phyloP scores from a whole-genome alignment of 176 grass and related monocot genomes.

The Avena insularis region DNA sequence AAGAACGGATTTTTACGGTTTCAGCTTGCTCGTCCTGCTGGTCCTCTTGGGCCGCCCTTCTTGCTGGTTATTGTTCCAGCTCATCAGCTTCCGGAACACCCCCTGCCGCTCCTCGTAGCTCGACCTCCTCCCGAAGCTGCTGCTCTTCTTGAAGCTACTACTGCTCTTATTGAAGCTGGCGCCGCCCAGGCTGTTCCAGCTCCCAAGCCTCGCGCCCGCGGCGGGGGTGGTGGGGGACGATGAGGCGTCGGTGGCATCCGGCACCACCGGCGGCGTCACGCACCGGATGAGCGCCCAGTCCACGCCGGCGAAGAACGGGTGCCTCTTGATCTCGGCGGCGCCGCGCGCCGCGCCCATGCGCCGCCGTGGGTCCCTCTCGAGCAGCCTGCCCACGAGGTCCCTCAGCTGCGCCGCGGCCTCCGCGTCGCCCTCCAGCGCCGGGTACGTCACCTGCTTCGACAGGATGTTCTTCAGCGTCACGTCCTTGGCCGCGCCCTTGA shows the following conservation, averaged over 20 bases:
- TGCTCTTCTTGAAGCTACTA: constrained; percentile 50
- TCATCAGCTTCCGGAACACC: constrained; percentile 56
- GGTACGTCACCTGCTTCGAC: constrained; percentile 70
- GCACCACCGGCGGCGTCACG: constrained; percentile 69
- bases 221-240: background rate
- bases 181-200: constrained; percentile 71
- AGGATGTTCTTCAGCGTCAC: constrained; percentile 85
- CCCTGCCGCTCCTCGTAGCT: constrained; percentile 50
- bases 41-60: constrained; percentile 41
- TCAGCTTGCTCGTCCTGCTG: constrained; percentile 43
- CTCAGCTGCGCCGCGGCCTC: constrained; percentile 57
- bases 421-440: constrained; percentile 55
- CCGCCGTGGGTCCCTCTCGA: constrained; percentile 73
- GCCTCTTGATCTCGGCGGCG: constrained; percentile 84
- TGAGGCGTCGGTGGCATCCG: constrained; percentile 37
- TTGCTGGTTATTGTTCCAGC: constrained; percentile 29
- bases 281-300: constrained; percentile 85
- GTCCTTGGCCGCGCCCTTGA: constrained; percentile 87
- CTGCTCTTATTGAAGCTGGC: constrained; percentile 42
- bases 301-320: constrained; percentile 81
- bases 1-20: background rate
- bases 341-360: constrained; percentile 76
- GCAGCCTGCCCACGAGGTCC: constrained; percentile 66
- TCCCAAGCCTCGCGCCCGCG: constrained; percentile 52
- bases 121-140: constrained; percentile 47